A percentile compares a stretch with the other conserved stretches of the same genome.
phyloP scores from a whole-genome alignment of 2,329 filamentous ascomycete genomes.

The Teratosphaeriaceae sp. region DNA sequence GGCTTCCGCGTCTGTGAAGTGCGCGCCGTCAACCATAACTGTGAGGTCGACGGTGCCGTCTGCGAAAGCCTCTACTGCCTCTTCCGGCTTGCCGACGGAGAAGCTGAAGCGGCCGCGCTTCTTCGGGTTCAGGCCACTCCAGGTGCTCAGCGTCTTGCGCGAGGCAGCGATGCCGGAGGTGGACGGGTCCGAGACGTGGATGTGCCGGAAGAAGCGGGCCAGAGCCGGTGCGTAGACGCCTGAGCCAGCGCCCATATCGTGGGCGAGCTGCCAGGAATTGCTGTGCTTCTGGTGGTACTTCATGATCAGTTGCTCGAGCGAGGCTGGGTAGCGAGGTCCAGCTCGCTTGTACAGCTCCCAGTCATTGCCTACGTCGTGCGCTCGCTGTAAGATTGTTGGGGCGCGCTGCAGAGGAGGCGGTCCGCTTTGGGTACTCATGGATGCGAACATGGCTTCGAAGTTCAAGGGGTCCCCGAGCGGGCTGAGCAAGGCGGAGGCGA shows the following conservation, averaged over 20 bases:
- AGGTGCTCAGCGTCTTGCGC: slow-evolving; percentile 4
- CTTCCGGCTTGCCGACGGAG: slow-evolving; percentile 7
- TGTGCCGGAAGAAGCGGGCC: slow-evolving; percentile 13
- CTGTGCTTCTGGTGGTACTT: slow-evolving; percentile 15
- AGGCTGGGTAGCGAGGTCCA: slow-evolving; percentile 14
- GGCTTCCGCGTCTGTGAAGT: slow-evolving; percentile 11
- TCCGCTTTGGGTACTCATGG: not conserved
- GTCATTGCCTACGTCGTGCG: not conserved
- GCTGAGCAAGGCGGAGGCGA: slow-evolving; percentile 10
- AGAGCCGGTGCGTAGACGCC: slow-evolving; percentile 11
- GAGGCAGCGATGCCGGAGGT: slow-evolving; percentile 6
- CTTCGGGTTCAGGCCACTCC: slow-evolving; percentile 6
- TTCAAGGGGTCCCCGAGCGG: slow-evolving; percentile 7
- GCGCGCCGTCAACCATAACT: slow-evolving; percentile 9
- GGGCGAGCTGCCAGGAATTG: slow-evolving; percentile 17
- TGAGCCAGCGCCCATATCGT: slow-evolving; percentile 14
- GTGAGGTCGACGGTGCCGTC: slow-evolving; percentile 11
- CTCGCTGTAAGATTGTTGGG: slow-evolving; percentile 6
- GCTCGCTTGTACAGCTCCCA: slow-evolving; percentile 14
- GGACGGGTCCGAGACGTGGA: slow-evolving; percentile 14
- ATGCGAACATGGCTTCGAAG: slow-evolving; percentile 7
- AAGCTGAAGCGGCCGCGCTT: slow-evolving; percentile 15
- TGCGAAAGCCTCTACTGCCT: slow-evolving; percentile 5
- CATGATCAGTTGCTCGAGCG: slow-evolving; percentile 15
- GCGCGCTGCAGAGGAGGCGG: slow-evolving; percentile 1